These are phyloP conservation scores for Mortierella sp. DNA, from an alignment of 371 early-diverging fungal species.

Conservation along the genomic window DNA sequence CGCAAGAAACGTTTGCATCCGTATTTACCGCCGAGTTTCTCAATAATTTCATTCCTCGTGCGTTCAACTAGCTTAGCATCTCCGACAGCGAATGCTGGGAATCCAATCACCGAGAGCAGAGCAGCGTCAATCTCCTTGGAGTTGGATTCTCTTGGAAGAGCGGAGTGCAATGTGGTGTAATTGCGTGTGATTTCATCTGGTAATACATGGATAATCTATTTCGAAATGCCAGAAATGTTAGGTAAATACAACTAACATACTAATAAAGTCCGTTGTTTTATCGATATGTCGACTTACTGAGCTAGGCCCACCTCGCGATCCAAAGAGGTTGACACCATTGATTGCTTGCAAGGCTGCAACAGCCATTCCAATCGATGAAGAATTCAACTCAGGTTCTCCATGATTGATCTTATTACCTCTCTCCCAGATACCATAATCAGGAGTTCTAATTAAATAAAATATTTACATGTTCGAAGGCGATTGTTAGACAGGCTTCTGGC, in stretches of 20 bases:
- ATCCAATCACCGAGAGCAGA: conserved; percentile 87
- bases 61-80: conserved; percentile 74
- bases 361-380: conserved; percentile 93
- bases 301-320: conserved; percentile 84
- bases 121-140: conserved; percentile 94
- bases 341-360: conserved; percentile 91
- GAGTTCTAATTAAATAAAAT: too few species aligned
- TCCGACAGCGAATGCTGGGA: conserved; percentile 90
- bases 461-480: too few species aligned
- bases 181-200: conserved; percentile 92
- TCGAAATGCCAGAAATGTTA: neutral
- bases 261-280: neutral
- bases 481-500: too few species aligned
- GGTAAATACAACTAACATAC: neutral
- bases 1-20: conserved; percentile 91
- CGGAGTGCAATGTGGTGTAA: conserved; percentile 82
- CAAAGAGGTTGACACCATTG: conserved; percentile 91
- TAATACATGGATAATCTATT: conserved; percentile 82
- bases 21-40: conserved; percentile 87
- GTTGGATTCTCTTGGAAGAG: conserved; percentile 90
- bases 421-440: conserved; percentile 95
- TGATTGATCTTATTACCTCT: conserved; percentile 93
- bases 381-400: conserved; percentile 91
- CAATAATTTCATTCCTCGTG: conserved; percentile 82
- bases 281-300: conserved; percentile 66